phyloP scores from a whole-genome alignment of 2,329 filamentous ascomycete genomes.

The Cercospora beticola region DNA sequence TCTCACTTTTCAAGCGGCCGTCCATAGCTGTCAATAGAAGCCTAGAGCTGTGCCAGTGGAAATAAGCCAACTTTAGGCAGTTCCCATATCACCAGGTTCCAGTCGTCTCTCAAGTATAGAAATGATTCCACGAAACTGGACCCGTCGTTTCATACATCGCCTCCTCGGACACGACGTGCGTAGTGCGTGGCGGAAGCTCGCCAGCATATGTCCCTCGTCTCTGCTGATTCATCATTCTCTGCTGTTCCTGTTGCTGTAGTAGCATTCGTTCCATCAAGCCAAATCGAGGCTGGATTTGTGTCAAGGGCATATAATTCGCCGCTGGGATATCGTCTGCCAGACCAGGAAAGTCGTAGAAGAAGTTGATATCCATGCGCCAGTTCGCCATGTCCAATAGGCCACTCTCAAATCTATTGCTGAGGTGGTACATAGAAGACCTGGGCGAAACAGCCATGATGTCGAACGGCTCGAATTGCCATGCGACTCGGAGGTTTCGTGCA shows the following conservation, averaged over 20 bases:
- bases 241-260: slow-evolving; percentile 1
- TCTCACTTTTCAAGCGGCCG: not conserved
- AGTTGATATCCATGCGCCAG: slow-evolving; percentile 28
- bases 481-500: slow-evolving; percentile 22
- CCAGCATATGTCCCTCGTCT: slow-evolving; percentile 13
- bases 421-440: slow-evolving; percentile 21
- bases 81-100: not conserved
- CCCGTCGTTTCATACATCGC: slow-evolving; percentile 1
- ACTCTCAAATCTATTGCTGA: slow-evolving; percentile 21
- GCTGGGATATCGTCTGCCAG: slow-evolving; percentile 25
- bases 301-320: slow-evolving; percentile 26
- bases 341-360: slow-evolving; percentile 26
- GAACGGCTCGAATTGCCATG: slow-evolving; percentile 25
- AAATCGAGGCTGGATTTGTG: slow-evolving; percentile 22
- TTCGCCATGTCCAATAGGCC: slow-evolving; percentile 25
- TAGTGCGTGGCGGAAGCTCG: not conserved
- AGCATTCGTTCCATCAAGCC: slow-evolving; percentile 13
- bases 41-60: not conserved
- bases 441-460: slow-evolving; percentile 21
- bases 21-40: not conserved
- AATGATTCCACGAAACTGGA: slow-evolving; percentile 5
- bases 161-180: not conserved
- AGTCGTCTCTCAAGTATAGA: slow-evolving; percentile 3
- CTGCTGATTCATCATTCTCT: slow-evolving; percentile 9
- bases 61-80: not conserved